Base-by-base conservation (phyloP, 495 filamentous ascomycete species). In the Chaetomidium leptoderma region DNA sequence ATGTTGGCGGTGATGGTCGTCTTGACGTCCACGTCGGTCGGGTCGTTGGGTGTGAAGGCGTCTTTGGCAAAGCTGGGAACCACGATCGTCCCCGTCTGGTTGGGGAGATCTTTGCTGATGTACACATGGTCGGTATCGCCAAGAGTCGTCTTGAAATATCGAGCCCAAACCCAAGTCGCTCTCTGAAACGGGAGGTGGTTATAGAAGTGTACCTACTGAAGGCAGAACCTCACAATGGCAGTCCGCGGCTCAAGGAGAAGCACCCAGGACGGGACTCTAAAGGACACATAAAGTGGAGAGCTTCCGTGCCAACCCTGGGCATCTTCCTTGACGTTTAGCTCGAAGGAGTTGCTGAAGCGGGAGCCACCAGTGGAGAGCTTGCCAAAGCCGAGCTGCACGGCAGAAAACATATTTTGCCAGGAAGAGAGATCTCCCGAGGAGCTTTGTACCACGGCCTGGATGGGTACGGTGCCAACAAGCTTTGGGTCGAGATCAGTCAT, bases 351-450 rank as follows among this genome's bases (percentile, higher is more conserved):
- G 48, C 45, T 49, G 48, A 62, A 57, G 29, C 59, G 64, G 29
- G 47, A 36, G 2, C 70, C 65, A 7, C 39, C 49, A 21, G 63
- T 68, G 16, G 58, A 35, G 46, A 74, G 27, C 2, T 44, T 55
- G 2, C 74, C 74, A 55, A 76, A 76, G n/a, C 52, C 59, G 21
- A 72, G 37, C 36, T 76, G 70, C 6, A 74, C 62, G 6, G 47
- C 23, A 4, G 67, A 42, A 43, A 69, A 74, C 40, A 43, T 36
- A 39, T 68, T 66, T 11, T 59, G 37, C 63, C 66, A 71, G 33
- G 32, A 37, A 11, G 26, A 19, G 21, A 36, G 36, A 21, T 46
- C 53, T 21, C 8, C 3, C n/a, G 27, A 19, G 14, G 62, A 65
- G 39, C 56, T 46, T 21, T 69, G 23, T 1, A 71, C 6, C n/a